Evolutionary conservation across 192 early-diverging fungal species (phyloP).

Genomic region (Backusella tarrabulga): DNA sequence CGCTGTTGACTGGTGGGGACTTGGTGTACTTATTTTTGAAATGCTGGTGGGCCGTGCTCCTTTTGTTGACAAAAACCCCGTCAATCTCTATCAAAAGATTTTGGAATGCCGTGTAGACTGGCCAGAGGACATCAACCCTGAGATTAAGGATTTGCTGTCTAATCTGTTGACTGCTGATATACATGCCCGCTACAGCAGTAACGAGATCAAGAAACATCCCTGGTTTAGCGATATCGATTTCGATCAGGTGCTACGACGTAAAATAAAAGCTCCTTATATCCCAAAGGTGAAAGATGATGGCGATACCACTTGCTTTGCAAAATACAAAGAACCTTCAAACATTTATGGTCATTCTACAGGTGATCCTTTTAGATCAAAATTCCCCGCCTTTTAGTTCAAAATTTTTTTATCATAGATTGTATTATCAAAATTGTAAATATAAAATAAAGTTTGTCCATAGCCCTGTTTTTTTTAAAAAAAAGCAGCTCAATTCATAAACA

Average conservation of each 20-base stretch:
- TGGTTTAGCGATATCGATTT: conserved; percentile 67
- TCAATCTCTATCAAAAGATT: conserved; percentile 90
- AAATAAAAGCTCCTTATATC: conserved; percentile 51
- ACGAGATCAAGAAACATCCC: conserved; percentile 81
- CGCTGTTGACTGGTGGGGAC: conserved; percentile 95
- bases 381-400: conserved; percentile 25
- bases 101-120: conserved; percentile 71
- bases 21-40: conserved; percentile 92
- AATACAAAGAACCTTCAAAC: conserved; percentile 25
- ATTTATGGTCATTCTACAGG: conserved; percentile 8
- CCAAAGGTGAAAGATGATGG: conserved; percentile 47
- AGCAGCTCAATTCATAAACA: not conserved
- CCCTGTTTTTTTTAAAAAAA: not conserved
- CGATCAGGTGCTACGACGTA: conserved; percentile 43
- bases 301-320: conserved; percentile 40
- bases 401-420: not conserved
- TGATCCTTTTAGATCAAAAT: conserved; percentile 24
- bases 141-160: conserved; percentile 73
- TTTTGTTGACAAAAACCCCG: conserved; percentile 86
- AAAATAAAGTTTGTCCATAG: conserved; percentile 3
- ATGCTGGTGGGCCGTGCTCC: conserved; percentile 74
- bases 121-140: conserved; percentile 66
- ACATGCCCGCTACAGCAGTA: conserved; percentile 73
- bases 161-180: conserved; percentile 74
- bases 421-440: not conserved